Conservation (phyloP, 805 yeast genomes). For the Myxozyma geophila region DNA sequence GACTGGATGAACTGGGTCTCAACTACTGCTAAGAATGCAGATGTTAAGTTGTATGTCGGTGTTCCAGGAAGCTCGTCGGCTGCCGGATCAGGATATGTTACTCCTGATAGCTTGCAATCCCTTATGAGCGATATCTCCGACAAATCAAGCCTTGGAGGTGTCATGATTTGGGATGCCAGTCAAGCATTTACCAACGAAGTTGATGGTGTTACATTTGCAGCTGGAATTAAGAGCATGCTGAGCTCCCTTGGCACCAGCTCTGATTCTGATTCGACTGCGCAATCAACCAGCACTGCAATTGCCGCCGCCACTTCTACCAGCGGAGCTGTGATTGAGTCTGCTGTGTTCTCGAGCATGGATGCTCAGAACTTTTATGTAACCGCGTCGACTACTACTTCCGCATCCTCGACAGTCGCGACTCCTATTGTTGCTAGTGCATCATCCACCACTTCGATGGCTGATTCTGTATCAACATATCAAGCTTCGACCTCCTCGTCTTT, state of each 20-base stretch:
- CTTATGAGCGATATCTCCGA: constrained; percentile 40
- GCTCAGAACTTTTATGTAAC: constrained; percentile 14
- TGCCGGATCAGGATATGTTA: constrained; percentile 62
- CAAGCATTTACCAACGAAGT: constrained; percentile 54
- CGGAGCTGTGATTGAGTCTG: constrained; percentile 3
- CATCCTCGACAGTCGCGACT: background rate
- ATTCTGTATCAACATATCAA: too few species aligned
- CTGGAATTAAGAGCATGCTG: constrained; percentile 52
- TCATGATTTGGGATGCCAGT: constrained; percentile 68
- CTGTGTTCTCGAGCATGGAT: background rate
- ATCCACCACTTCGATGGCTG: background rate
- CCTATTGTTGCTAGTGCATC: constrained; percentile 25
- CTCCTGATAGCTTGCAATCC: constrained; percentile 46
- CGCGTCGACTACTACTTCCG: constrained; percentile 12
- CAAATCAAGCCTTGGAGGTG: constrained; percentile 62
- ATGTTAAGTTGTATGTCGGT: constrained; percentile 74
- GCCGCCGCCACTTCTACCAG: background rate
- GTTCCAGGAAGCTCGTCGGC: constrained; percentile 65
- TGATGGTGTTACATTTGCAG: constrained; percentile 52
- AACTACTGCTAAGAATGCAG: constrained; percentile 62
- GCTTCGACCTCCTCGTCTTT: background rate
- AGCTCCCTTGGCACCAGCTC: constrained; percentile 17
- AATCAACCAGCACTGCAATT: background rate
- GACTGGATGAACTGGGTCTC: constrained; percentile 58
- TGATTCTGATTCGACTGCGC: background rate